Base-by-base conservation (phyloP, 306 rosid genomes). In the Mimosa bimucronata region DNA sequence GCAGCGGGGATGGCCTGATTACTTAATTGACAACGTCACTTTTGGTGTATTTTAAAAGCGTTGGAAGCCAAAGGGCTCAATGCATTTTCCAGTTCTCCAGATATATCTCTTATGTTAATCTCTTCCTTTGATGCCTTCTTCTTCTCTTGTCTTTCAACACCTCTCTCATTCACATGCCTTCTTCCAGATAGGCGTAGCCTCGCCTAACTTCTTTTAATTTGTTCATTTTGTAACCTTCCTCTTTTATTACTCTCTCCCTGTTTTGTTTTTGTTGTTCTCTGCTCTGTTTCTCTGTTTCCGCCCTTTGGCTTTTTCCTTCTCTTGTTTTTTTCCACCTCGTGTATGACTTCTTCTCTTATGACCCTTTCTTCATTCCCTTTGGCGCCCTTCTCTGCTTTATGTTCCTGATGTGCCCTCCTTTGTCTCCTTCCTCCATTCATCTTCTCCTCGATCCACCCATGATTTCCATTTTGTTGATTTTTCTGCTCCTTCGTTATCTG, bases 111-210 rank as follows among this genome's bases (percentile, higher is more conserved):
- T n/a, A 71, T 53, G 60, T 66, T 73, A 72, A 66, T 71, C 64
- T 70, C 83, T 73, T 21, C 61, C 62, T 46, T 55, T 29, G 71
- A 85, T 88, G 86, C 66, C 11, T 9, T 14, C 42, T 23, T 42
- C 66, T 75, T 77, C 73, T 10, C 18, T 16, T 28, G 29, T 66
- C 45, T 1, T 18, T 9, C 30, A 78, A 19, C 29, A 38, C 26
- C 77, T 53, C 23, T 31, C 74, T 53, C 23, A 61, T 82, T 48
- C 83, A 57, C 64, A 55, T 62, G 67, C n/a, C 64, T 13, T 50
- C 50, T 45, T 45, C 4, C 77, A 5, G n/a, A 61, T 13, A 61
- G n/a, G 37, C 10, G 37, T 60, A 28, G 38, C 38, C 67, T 61
- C n/a, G 67, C 38, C 67, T 61, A 61, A 61, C 38, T 28, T 61